These are phyloP conservation scores for Fomitiporia mediterranea DNA, from an alignment of 1,284 basidiomycete genomes.

Conservation along the genomic window DNA sequence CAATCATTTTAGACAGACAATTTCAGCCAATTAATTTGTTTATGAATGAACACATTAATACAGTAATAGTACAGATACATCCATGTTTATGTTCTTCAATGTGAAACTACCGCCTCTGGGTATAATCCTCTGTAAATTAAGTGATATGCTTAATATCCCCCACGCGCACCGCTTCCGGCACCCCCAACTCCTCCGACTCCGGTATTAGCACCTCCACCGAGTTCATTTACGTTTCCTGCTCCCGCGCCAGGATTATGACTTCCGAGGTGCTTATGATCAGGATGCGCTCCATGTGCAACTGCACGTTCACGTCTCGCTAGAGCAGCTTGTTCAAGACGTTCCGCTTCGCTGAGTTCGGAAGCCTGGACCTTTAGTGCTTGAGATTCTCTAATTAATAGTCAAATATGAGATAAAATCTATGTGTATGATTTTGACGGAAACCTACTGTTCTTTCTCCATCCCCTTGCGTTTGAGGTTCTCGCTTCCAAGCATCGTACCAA, in stretches of 20 bases:
- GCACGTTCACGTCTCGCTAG: constrained; percentile 45
- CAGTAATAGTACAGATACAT: background rate
- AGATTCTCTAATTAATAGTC: constrained; percentile 35
- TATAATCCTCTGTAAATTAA: background rate
- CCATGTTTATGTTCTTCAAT: background rate
- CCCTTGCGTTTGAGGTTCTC: constrained; percentile 46
- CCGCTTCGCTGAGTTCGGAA: constrained; percentile 47
- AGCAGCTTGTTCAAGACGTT: constrained; percentile 49
- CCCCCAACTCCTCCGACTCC: constrained; percentile 9
- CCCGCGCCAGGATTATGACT: constrained; percentile 14
- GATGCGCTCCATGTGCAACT: constrained; percentile 41
- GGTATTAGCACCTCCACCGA: constrained; percentile 4
- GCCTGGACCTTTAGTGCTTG: constrained; percentile 42
- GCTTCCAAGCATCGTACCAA: constrained; percentile 45
- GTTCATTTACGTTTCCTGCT: constrained; percentile 10
- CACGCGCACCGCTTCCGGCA: background rate
- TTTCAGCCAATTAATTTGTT: no score
- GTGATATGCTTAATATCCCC: constrained; percentile 3
- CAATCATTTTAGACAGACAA: no score
- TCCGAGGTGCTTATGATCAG: constrained; percentile 15
- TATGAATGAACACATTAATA: background rate
- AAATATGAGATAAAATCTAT: background rate
- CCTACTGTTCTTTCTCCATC: constrained; percentile 47
- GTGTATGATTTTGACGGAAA: constrained; percentile 7
- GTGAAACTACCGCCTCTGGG: background rate